Evolutionary conservation across 1,284 basidiomycete genomes (phyloP), one percentile per base, ranked within the genome.

Genomic region (Filobasidium uniguttulatum): DNA sequence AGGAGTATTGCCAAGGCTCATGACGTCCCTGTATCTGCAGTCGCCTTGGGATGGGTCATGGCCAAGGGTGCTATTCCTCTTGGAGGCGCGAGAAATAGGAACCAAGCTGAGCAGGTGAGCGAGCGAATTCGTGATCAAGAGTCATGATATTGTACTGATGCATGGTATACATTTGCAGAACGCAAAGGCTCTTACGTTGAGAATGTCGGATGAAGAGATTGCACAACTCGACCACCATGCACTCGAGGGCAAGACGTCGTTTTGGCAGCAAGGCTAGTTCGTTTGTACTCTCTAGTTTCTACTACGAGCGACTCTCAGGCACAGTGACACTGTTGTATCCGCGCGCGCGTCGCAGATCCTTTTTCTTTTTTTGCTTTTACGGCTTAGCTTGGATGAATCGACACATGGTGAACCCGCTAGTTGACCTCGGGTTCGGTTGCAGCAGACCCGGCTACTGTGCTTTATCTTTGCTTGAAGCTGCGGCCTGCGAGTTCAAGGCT

Each of bases 1-100:
- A 52, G 58, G 10, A 31, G 29, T n/a, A 56, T 69, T n/a, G 60
- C 60, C 1, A 54, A 58, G 22, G 62, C 60, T 43, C 56, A 66
- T 43, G 57, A 54, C 22, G 65, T 69, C 6, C 55, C 61, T 4
- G 53, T 62, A 6, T 60, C 60, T 2, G 65, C 66, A 3, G 57
- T 69, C 19, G 67, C 65, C n/a, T 53, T 69, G 45, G 64, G 64
- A 35, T 69, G 67, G 67, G 64, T 69, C 15, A 62, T 69, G 28
- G 54, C 54, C 23, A 67, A 67, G 49, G 67, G 67, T n/a, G 64
- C 64, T 5, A 66, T 68, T 25, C 66, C 66, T 1, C 57, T 68
- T n/a, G 63, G 65, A 4, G 67, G 67, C n/a, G 66, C 67, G 1
- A 57, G 64, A 47, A 64, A 69, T 45, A 58, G 54, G 15, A 46